Evolutionary conservation across 116 monocot genomes (phyloP).

Genomic region (Trichopus zeylanicus): DNA sequence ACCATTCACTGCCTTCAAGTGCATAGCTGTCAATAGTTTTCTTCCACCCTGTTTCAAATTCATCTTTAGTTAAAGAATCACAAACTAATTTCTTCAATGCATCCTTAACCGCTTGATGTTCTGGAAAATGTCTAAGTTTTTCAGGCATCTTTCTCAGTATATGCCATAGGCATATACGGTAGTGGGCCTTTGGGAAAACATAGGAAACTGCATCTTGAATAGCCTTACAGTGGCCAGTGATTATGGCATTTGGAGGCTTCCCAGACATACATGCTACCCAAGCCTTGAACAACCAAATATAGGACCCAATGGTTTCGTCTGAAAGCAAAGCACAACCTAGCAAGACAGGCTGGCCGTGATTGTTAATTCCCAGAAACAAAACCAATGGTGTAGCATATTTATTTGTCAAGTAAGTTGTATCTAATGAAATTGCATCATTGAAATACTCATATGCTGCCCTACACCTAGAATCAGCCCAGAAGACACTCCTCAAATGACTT

Average conservation of each 20-base stretch:
- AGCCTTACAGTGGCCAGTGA: constrained; percentile 13
- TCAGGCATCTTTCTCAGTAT: constrained; percentile 16
- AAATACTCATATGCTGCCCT: constrained; percentile 19
- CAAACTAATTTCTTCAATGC: constrained; percentile 15
- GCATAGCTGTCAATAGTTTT: constrained; percentile 10
- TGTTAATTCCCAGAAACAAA: constrained; percentile 15
- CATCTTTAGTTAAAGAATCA: constrained; percentile 16
- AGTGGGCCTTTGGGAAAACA: constrained; percentile 10
- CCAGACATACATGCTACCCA: constrained; percentile 14
- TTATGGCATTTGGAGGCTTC: constrained; percentile 8
- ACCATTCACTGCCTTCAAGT: constrained; percentile 17
- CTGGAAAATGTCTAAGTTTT: constrained; percentile 9
- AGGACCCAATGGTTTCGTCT: constrained; percentile 10
- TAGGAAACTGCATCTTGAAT: constrained; percentile 19
- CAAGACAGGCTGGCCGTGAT: constrained; percentile 18
- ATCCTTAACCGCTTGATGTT: constrained; percentile 13
- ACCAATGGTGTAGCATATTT: constrained; percentile 16
- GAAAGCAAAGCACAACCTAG: constrained; percentile 18
- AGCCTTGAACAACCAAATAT: constrained; percentile 22
- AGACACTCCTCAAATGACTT: constrained; percentile 21
- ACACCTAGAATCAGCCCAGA: constrained; percentile 25
- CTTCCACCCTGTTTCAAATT: constrained; percentile 22
- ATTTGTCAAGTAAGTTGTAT: constrained; percentile 19
- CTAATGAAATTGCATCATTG: constrained; percentile 20
- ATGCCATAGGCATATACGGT: constrained; percentile 15